A percentile compares a stretch with the other conserved stretches of the same genome.
Evolutionary conservation across 164 flowering plant genomes (phyloP).

Genomic region (Vitis rupestris): DNA sequence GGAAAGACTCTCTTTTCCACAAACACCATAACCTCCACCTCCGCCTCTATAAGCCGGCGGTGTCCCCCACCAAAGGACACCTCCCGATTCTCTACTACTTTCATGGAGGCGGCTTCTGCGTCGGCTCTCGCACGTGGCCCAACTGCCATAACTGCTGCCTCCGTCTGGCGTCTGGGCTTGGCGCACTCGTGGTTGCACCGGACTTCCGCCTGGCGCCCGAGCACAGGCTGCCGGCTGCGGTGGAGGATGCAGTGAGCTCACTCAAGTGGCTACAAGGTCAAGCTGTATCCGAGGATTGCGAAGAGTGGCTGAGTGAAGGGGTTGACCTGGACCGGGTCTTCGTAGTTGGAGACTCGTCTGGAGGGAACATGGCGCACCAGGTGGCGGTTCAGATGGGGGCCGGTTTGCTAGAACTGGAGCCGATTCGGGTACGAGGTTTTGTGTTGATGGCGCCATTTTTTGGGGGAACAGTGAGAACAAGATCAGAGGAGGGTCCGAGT

Average conservation of each 20-base stretch:
- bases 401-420: constrained; percentile 12
- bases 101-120: constrained; percentile 53
- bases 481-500: constrained; percentile 34
- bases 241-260: constrained; percentile 29
- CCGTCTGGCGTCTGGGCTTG: constrained; percentile 27
- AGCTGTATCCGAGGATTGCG: constrained; percentile 14
- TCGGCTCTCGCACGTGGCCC: constrained; percentile 43
- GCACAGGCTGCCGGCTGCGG: constrained; percentile 44
- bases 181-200: constrained; percentile 33
- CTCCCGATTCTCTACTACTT: constrained; percentile 37
- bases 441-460: constrained; percentile 45
- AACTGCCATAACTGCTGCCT: constrained; percentile 35
- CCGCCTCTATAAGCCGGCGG: constrained; percentile 59
- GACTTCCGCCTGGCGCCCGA: constrained; percentile 54
- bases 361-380: constrained; percentile 47
- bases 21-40: constrained; percentile 37
- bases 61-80: background rate
- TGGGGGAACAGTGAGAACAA: constrained; percentile 36
- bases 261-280: constrained; percentile 37
- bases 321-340: constrained; percentile 33
- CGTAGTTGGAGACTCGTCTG: constrained; percentile 44
- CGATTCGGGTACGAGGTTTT: constrained; percentile 34
- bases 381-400: constrained; percentile 34
- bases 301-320: constrained; percentile 13
- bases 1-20: constrained; percentile 49